Percentiles rank a stretch among this genome's conserved stretches.
These are phyloP conservation scores for Nemania sp. DNA, from an alignment of 2,329 filamentous ascomycete species.

Conservation along the genomic window DNA sequence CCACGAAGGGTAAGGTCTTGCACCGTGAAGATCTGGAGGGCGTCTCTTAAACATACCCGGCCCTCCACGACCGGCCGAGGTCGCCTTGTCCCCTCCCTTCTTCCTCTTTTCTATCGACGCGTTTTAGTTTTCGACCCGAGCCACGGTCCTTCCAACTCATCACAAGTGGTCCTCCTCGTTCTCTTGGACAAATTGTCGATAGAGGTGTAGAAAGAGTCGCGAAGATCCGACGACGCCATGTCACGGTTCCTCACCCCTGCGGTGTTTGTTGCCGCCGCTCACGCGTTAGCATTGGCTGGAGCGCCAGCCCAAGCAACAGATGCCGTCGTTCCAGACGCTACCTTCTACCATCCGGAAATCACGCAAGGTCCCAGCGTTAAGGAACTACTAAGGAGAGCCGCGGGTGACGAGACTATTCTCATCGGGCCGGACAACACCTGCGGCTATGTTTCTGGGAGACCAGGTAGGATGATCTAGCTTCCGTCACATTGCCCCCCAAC, in stretches of 20 bases:
- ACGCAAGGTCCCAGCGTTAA: conserved; percentile 46
- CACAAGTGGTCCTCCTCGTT: conserved; percentile 9
- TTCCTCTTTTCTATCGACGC: conserved; percentile 16
- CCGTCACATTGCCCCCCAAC: background rate
- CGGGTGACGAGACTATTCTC: conserved; percentile 44
- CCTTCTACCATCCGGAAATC: conserved; percentile 47
- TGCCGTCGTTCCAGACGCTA: conserved; percentile 39
- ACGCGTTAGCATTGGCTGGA: conserved; percentile 43
- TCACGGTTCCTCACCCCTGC: conserved; percentile 36
- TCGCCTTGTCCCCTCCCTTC: conserved; percentile 11
- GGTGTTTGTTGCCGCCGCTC: conserved; percentile 41
- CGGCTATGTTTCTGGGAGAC: conserved; percentile 51
- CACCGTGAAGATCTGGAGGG: background rate
- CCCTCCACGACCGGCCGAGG: conserved; percentile 9
- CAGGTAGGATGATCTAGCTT: conserved; percentile 37
- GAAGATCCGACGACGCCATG: conserved; percentile 28
- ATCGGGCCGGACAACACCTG: conserved; percentile 56
- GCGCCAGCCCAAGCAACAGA: conserved; percentile 43
- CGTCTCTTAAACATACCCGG: conserved; percentile 22
- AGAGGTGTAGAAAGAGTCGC: conserved; percentile 16
- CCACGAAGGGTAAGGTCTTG: background rate
- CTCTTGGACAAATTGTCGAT: conserved; percentile 1
- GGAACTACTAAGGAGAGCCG: conserved; percentile 42
- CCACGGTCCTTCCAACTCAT: conserved; percentile 11
- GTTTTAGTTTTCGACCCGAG: conserved; percentile 3